A percentile compares a stretch with the other conserved stretches of the same genome.
Evolutionary conservation across 2,329 filamentous ascomycete genomes (phyloP).

Genomic region (Phoma sp.): DNA sequence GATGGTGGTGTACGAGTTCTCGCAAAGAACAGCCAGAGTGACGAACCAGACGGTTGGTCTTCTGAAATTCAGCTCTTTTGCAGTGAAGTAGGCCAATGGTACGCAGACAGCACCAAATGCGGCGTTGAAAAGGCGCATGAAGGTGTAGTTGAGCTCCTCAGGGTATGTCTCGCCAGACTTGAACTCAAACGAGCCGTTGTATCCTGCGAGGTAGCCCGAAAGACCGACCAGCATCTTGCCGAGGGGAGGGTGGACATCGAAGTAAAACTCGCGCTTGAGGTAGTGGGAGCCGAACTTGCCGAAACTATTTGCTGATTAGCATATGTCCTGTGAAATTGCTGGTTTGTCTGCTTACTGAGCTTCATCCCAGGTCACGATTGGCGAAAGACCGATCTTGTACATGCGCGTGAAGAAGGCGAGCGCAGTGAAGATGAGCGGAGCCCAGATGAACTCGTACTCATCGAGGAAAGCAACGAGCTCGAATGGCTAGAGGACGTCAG

Average conservation of each 20-base stretch:
- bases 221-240: conserved; percentile 98
- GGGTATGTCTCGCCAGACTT: conserved; percentile 98
- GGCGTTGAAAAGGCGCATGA: conserved; percentile 98
- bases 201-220: conserved; percentile 93
- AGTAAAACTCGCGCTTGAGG: conserved; percentile 99
- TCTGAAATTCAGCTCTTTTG: conserved; percentile 85
- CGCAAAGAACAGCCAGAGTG: conserved; percentile 95
- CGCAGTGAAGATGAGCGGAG: conserved; percentile 68
- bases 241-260: conserved; percentile 93
- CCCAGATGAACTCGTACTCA: conserved; percentile 67
- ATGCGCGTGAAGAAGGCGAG: conserved; percentile 70
- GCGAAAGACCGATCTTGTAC: conserved; percentile 71
- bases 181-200: conserved; percentile 99
- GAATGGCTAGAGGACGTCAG: conserved; percentile 49
- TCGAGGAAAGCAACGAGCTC: conserved; percentile 68
- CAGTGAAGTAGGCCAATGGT: conserved; percentile 93
- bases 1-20: conserved; percentile 99
- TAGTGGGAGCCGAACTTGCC: conserved; percentile 99
- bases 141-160: conserved; percentile 91
- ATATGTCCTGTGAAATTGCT: background rate
- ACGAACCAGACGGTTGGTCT: conserved; percentile 92
- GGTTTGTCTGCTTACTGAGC: conserved; percentile 64
- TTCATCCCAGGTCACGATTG: conserved; percentile 79
- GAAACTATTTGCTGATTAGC: conserved; percentile 64
- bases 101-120: conserved; percentile 92